phyloP scores from a whole-genome alignment of 1,284 basidiomycete genomes.

The Pseudozyma thailandica region DNA sequence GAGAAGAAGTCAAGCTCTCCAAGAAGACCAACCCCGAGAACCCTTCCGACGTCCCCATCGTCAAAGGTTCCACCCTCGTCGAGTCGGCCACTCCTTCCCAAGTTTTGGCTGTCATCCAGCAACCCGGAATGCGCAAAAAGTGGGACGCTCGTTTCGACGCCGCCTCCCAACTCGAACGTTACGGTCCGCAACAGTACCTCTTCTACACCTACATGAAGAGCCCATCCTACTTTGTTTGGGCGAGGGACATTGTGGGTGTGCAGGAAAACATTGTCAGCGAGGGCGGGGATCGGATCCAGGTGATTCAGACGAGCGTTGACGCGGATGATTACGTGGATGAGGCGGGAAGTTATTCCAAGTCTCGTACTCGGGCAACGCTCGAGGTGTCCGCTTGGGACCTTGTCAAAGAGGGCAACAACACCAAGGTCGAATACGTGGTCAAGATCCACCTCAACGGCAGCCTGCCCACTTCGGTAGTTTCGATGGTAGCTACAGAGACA shows the following conservation, averaged over 20 bases:
- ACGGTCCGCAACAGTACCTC: slow-evolving; percentile 30
- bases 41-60: slow-evolving; percentile 54
- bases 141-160: slow-evolving; percentile 62
- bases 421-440: slow-evolving; percentile 59
- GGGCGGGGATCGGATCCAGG: slow-evolving; percentile 34
- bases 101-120: slow-evolving; percentile 56
- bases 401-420: slow-evolving; percentile 49
- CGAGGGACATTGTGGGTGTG: slow-evolving; percentile 60
- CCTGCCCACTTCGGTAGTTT: slow-evolving; percentile 56
- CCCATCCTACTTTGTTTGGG: slow-evolving; percentile 63
- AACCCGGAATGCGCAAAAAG: slow-evolving; percentile 62
- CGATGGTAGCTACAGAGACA: slow-evolving; percentile 58
- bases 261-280: slow-evolving; percentile 51
- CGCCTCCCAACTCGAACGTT: slow-evolving; percentile 43
- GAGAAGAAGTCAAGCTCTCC: slow-evolving; percentile 57
- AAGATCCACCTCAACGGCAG: slow-evolving; percentile 62
- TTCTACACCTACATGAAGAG: slow-evolving; percentile 63
- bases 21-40: slow-evolving; percentile 58
- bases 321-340: slow-evolving; percentile 60
- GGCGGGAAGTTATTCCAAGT: slow-evolving; percentile 55
- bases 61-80: slow-evolving; percentile 54
- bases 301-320: slow-evolving; percentile 54
- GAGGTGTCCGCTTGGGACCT: slow-evolving; percentile 59
- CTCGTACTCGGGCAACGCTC: slow-evolving; percentile 58
- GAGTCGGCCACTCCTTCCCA: slow-evolving; percentile 60